phyloP scores from a whole-genome alignment of 129 eudicot genomes.

The Deinandra increscens region DNA sequence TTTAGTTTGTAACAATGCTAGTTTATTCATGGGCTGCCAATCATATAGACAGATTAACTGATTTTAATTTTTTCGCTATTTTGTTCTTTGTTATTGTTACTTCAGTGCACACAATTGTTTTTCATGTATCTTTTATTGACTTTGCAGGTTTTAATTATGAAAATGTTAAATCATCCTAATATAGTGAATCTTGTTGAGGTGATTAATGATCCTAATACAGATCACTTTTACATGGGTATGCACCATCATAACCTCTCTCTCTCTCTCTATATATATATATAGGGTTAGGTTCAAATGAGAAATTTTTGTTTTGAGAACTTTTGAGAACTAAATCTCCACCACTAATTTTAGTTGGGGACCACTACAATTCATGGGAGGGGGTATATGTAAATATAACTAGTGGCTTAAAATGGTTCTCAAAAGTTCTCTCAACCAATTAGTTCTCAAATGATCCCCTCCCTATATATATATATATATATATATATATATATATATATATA shows the following conservation, averaged over 20 bases:
- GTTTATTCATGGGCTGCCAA: conserved; percentile 14
- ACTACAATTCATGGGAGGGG: no score
- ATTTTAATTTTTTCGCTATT: not conserved
- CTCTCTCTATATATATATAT: not conserved
- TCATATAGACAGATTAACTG: conserved; percentile 11
- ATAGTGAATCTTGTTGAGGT: conserved; percentile 95
- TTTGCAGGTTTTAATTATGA: conserved; percentile 88
- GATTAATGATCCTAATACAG: conserved; percentile 86
- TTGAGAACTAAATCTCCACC: no score
- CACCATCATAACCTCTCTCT: not conserved
- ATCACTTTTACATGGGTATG: conserved; percentile 96
- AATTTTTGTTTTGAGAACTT: no score
- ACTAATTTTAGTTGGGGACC: no score
- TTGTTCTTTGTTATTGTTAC: conserved; percentile 11
- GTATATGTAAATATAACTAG: no score
- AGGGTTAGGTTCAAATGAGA: no score
- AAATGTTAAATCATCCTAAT: conserved; percentile 82
- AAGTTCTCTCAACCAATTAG: no score
- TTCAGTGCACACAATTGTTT: not conserved
- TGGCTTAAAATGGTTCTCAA: no score
- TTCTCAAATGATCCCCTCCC: no score
- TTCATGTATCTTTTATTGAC: conserved; percentile 11
- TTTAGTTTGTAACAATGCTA: conserved; percentile 7
- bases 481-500: no score
- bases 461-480: no score